phyloP scores from a whole-genome alignment of 2,329 filamentous ascomycete species.

The Penicillium sp. region DNA sequence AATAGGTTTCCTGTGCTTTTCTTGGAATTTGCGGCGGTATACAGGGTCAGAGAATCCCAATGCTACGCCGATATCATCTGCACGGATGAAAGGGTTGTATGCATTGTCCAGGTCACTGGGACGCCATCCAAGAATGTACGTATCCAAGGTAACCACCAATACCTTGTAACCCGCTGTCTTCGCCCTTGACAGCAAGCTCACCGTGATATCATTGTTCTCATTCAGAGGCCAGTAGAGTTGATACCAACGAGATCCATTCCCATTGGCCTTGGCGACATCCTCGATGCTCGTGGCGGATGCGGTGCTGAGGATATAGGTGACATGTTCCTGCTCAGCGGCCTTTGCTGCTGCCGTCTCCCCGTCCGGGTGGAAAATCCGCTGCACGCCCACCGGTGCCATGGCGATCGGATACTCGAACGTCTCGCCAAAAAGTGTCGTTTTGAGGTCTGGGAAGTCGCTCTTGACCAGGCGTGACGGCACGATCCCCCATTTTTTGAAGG shows the following conservation, averaged over 20 bases:
- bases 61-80: slow-evolving; percentile 50
- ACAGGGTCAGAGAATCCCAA: slow-evolving; percentile 66
- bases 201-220: slow-evolving; percentile 61
- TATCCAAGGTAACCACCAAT: slow-evolving; percentile 70
- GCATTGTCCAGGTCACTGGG: slow-evolving; percentile 62
- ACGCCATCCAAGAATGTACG: slow-evolving; percentile 66
- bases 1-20: slow-evolving; percentile 39
- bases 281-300: slow-evolving; percentile 63
- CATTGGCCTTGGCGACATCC: slow-evolving; percentile 59
- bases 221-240: slow-evolving; percentile 69
- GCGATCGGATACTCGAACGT: slow-evolving; percentile 53
- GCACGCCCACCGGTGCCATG: slow-evolving; percentile 67
- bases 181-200: slow-evolving; percentile 60
- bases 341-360: slow-evolving; percentile 61
- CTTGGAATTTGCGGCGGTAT: slow-evolving; percentile 56
- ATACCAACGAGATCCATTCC: slow-evolving; percentile 61
- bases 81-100: slow-evolving; percentile 42
- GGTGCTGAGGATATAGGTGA: slow-evolving; percentile 67
- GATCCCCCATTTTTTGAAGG: slow-evolving; percentile 32
- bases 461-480: slow-evolving; percentile 27
- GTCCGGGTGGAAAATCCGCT: slow-evolving; percentile 63
- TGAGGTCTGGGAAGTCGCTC: slow-evolving; percentile 46
- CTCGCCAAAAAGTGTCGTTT: slow-evolving; percentile 51
- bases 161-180: slow-evolving; percentile 60
- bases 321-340: slow-evolving; percentile 56